Evolutionary conservation across 345 rosid species (phyloP).

Genomic region (Populus nigra): DNA sequence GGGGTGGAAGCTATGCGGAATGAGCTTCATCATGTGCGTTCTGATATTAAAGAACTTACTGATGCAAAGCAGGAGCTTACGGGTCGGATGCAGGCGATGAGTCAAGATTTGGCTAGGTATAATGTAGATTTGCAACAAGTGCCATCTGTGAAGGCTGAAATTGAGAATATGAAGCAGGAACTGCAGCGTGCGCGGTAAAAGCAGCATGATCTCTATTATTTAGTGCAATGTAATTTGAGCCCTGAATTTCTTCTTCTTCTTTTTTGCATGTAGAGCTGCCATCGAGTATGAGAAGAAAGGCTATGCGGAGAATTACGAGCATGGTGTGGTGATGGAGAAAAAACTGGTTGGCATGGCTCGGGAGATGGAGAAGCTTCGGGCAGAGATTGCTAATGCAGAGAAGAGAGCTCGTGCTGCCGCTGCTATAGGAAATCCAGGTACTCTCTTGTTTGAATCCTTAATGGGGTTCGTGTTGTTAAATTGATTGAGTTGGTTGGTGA

Average conservation of each 20-base stretch:
- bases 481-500: not conserved
- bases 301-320: slow-evolving; percentile 91
- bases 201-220: not conserved
- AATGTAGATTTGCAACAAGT: slow-evolving; percentile 68
- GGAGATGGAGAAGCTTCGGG: slow-evolving; percentile 90
- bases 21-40: slow-evolving; percentile 61
- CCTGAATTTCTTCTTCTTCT: not conserved
- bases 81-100: slow-evolving; percentile 63
- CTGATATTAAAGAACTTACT: slow-evolving; percentile 71
- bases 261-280: slow-evolving; percentile 56
- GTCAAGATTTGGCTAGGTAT: slow-evolving; percentile 66
- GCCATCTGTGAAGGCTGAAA: slow-evolving; percentile 68
- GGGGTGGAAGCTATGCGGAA: slow-evolving; percentile 59
- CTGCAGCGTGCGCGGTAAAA: slow-evolving; percentile 79
- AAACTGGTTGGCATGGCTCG: slow-evolving; percentile 90
- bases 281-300: slow-evolving; percentile 96
- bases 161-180: slow-evolving; percentile 81
- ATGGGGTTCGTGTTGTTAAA: too few species aligned
- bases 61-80: slow-evolving; percentile 66
- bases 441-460: too few species aligned
- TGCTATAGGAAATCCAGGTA: slow-evolving; percentile 39
- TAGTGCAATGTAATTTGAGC: not conserved
- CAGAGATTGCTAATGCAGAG: slow-evolving; percentile 87
- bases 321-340: slow-evolving; percentile 86
- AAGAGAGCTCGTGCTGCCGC: slow-evolving; percentile 59